Percentiles rank a stretch among this genome's conserved stretches.
phyloP scores from a whole-genome alignment of 805 yeast species.

The Barnettozyma californica region DNA sequence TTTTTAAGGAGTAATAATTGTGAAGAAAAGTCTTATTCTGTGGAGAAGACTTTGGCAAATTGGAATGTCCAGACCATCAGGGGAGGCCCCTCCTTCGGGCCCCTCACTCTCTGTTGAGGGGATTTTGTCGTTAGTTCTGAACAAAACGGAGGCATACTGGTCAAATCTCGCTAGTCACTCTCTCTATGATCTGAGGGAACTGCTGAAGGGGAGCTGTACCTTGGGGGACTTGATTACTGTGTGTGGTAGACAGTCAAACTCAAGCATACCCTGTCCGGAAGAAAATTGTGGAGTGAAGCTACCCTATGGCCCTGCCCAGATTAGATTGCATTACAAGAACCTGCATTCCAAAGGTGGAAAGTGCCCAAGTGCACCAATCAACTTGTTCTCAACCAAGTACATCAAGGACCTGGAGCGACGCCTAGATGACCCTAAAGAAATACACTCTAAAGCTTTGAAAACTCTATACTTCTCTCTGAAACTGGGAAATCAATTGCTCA shows the following conservation, averaged over 20 bases:
- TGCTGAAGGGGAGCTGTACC: not conserved
- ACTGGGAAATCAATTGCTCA: not conserved
- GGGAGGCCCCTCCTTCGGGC: too few relatives aligned
- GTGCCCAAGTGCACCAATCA: not conserved
- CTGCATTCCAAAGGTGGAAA: not conserved
- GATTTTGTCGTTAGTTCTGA: not conserved
- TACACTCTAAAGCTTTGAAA: not conserved
- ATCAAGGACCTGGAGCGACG: not conserved
- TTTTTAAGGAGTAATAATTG: too few relatives aligned
- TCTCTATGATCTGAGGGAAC: not conserved
- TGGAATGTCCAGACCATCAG: too few relatives aligned
- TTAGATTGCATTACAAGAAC: not conserved
- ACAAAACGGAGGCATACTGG: not conserved
- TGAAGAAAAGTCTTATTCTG: too few relatives aligned
- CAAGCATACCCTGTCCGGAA: not conserved
- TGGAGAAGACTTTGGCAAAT: too few relatives aligned
- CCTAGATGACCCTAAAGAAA: not conserved
- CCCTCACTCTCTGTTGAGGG: not conserved
- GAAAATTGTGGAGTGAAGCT: not conserved
- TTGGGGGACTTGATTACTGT: not conserved
- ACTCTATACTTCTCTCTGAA: not conserved
- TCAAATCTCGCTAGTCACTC: not conserved
- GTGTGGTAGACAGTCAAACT: not conserved
- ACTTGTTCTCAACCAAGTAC: not conserved
- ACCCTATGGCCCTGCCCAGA: not conserved